A percentile compares a stretch with the other conserved stretches of the same genome.
Conservation (phyloP, 1,284 basidiomycete species). For the Pascua sp. region DNA sequence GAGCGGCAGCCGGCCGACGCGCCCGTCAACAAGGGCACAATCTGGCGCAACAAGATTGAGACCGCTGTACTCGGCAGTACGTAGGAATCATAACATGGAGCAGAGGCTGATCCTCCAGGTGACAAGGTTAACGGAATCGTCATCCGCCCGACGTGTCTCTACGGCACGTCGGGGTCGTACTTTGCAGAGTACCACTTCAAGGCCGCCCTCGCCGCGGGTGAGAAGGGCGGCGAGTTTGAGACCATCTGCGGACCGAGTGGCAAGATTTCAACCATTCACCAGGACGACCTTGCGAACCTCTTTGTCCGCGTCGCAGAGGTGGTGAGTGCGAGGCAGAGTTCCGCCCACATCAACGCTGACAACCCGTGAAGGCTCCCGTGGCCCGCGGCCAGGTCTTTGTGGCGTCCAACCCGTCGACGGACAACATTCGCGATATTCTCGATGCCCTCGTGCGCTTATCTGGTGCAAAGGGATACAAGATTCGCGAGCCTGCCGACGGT, state of each 20-base stretch:
- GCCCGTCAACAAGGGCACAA: slow-evolving; percentile 21
- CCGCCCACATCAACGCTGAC: not conserved
- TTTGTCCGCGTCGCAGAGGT: slow-evolving; percentile 53
- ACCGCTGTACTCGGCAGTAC: slow-evolving; percentile 27
- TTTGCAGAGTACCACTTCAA: slow-evolving; percentile 44
- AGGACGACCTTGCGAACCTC: slow-evolving; percentile 57
- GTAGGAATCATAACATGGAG: not conserved
- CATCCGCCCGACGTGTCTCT: slow-evolving; percentile 45
- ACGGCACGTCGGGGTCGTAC: slow-evolving; percentile 12
- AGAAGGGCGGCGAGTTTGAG: slow-evolving; percentile 47
- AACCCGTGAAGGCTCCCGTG: slow-evolving; percentile 35
- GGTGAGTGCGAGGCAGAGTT: slow-evolving; percentile 16
- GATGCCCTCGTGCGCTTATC: slow-evolving; percentile 51
- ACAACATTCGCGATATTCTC: slow-evolving; percentile 54
- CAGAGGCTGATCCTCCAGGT: not conserved
- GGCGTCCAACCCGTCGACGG: slow-evolving; percentile 52
- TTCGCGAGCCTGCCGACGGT: slow-evolving; percentile 12
- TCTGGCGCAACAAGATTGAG: slow-evolving; percentile 38
- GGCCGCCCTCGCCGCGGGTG: slow-evolving; percentile 36
- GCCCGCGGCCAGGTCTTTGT: slow-evolving; percentile 54
- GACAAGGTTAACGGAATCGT: slow-evolving; percentile 17
- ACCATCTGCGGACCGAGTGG: slow-evolving; percentile 48
- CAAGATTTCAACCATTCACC: slow-evolving; percentile 52
- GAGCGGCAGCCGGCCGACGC: slow-evolving; percentile 25
- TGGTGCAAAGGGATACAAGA: slow-evolving; percentile 34